Evolutionary conservation across 108 stramenopile species (phyloP).

Genomic region (Craspedostauros australis): DNA sequence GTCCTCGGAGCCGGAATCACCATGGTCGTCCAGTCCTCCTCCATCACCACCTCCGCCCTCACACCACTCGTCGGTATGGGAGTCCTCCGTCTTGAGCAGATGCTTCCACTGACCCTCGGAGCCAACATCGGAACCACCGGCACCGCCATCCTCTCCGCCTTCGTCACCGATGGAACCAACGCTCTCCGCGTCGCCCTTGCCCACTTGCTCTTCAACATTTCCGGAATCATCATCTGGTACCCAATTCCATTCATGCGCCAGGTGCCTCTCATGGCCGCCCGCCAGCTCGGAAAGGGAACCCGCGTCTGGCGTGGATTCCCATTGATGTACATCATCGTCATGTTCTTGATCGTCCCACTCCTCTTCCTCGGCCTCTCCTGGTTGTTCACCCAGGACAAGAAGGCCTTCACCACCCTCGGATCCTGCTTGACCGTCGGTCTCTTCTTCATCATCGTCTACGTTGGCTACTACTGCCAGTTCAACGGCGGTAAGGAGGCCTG

Average conservation of each 20-base stretch:
- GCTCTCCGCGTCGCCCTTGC: constrained; percentile 61
- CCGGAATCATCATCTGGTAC: constrained; percentile 71
- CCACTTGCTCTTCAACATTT: constrained; percentile 74
- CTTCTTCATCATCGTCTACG: constrained; percentile 18
- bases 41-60: constrained; percentile 75
- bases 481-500: constrained; percentile 31
- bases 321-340: constrained; percentile 52
- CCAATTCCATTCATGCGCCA: constrained; percentile 75
- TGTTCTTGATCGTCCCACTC: constrained; percentile 63
- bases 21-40: constrained; percentile 75
- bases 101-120: constrained; percentile 82
- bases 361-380: constrained; percentile 51
- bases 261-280: constrained; percentile 57
- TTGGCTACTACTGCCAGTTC: constrained; percentile 38
- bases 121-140: constrained; percentile 85
- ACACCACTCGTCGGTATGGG: constrained; percentile 83
- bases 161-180: constrained; percentile 45
- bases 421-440: constrained; percentile 41
- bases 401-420: constrained; percentile 66
- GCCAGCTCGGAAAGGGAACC: constrained; percentile 56
- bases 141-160: constrained; percentile 56
- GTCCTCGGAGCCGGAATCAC: constrained; percentile 72
- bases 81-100: constrained; percentile 61
- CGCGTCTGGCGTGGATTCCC: constrained; percentile 56
- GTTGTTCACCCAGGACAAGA: constrained; percentile 43